Evolutionary conservation across 129 eudicot genomes (phyloP).

Genomic region (Centella asiatica): DNA sequence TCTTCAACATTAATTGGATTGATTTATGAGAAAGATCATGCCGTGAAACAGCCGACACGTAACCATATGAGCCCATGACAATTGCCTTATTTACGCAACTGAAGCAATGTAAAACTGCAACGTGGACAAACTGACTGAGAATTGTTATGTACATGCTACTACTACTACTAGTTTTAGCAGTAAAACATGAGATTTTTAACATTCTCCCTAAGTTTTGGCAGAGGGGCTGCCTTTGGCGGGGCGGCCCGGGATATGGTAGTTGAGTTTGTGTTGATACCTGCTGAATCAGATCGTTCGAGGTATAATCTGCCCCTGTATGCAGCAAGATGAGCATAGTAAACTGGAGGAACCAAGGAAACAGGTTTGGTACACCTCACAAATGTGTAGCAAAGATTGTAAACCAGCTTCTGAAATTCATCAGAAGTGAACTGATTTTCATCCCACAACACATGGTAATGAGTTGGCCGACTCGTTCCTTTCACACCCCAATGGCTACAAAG

Average conservation of each 20-base stretch:
- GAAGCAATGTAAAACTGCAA: neutral
- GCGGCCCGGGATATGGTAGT: conserved; percentile 30
- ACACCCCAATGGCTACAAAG: conserved; percentile 96
- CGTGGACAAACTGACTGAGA: conserved; percentile 7
- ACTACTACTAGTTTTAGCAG: conserved; percentile 32
- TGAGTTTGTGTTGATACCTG: conserved; percentile 6
- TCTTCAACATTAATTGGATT: neutral
- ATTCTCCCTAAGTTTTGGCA: conserved; percentile 78
- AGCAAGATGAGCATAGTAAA: conserved; percentile 91
- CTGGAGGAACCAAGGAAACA: conserved; percentile 94
- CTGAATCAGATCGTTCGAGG: conserved; percentile 47
- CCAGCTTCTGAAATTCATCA: conserved; percentile 77
- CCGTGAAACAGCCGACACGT: neutral
- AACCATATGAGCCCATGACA: neutral
- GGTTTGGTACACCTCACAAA: conserved; percentile 96
- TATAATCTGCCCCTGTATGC: conserved; percentile 90
- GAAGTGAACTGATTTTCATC: conserved; percentile 82
- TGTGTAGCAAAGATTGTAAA: conserved; percentile 81
- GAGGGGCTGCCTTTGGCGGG: conserved; percentile 53
- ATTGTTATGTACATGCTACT: conserved; percentile 10
- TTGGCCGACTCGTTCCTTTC: conserved; percentile 87
- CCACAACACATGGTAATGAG: conserved; percentile 79
- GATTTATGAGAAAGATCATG: neutral
- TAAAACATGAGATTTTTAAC: conserved; percentile 85
- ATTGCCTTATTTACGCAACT: neutral